A percentile compares a stretch with the other conserved stretches of the same genome.
These are phyloP conservation scores for Aspergillus campestris DNA, from an alignment of 495 filamentous ascomycete species.

Conservation along the genomic window DNA sequence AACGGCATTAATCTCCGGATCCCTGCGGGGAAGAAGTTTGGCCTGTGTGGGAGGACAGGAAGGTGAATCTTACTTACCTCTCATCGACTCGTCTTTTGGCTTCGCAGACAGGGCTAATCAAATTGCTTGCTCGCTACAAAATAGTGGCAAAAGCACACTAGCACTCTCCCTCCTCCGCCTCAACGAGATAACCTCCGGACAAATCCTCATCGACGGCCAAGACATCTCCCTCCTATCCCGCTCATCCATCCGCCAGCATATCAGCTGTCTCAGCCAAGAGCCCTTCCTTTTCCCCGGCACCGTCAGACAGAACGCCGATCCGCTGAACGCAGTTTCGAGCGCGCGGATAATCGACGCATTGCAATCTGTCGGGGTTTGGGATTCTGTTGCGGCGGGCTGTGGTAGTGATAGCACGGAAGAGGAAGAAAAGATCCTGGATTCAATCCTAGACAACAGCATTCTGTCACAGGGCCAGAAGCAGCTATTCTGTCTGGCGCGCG, in stretches of 20 bases:
- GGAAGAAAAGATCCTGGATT: slow-evolving; percentile 43
- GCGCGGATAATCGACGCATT: slow-evolving; percentile 34
- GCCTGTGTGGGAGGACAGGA: slow-evolving; percentile 33
- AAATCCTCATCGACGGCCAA: slow-evolving; percentile 46
- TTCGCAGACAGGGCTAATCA: too few species aligned
- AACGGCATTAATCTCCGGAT: slow-evolving; percentile 37
- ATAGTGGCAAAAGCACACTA: slow-evolving; percentile 55
- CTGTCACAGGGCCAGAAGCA: slow-evolving; percentile 52
- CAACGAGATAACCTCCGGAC: slow-evolving; percentile 38
- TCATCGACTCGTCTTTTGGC: too few species aligned
- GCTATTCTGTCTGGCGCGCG: slow-evolving; percentile 49
- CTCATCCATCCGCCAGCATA: slow-evolving; percentile 39
- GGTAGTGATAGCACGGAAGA: too few species aligned
- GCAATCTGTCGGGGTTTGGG: slow-evolving; percentile 24
- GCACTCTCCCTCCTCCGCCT: slow-evolving; percentile 50
- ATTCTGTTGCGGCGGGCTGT: background rate
- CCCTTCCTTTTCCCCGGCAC: slow-evolving; percentile 52
- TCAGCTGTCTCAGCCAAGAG: slow-evolving; percentile 51
- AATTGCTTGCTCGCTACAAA: too few species aligned
- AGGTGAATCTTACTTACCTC: too few species aligned
- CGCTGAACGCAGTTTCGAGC: slow-evolving; percentile 19
- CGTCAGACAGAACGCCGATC: slow-evolving; percentile 48
- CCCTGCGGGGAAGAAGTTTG: slow-evolving; percentile 42
- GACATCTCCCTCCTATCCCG: slow-evolving; percentile 43
- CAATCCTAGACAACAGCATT: slow-evolving; percentile 16